Evolutionary conservation across 345 rosid genomes (phyloP), one percentile per base, ranked within the genome.

Genomic region (Camelina laxa): DNA sequence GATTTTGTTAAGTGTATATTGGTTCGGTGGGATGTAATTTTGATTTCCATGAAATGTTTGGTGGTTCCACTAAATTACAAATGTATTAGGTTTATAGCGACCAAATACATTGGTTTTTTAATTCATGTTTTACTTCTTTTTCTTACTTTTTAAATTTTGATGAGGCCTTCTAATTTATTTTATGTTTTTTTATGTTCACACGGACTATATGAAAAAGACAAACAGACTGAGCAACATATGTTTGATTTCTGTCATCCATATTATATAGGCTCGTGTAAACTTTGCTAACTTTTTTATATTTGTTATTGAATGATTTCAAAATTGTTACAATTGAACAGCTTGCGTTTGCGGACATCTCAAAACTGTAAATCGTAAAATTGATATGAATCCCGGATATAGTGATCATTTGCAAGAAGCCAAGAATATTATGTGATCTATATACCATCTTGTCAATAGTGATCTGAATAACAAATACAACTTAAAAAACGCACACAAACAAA

Each of bases 41-140:
- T 27, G 4, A 41, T 15, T 14, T 44, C 20, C 21, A 50, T 67
- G 59, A 36, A 21, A 36, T 4, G 19, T 70, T 45, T 30, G 56
- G 65, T 57, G 55, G 20, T 45, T 70, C 16, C 65, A 58, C 74
- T 11, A 69, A 13, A 57, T 33, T 5, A 57, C 74, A 69, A 67
- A 30, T 42, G 44, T 44, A 30, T 69, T 57, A 69, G 65, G 65
- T 69, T 69, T 30, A 22, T 22, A 4, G 27, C 14, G 14, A 39
- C 42, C 42, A 39, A 11, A 39, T 39, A 39, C 42, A 39, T 10
- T 4, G 30, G 5, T 4, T 39, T 39, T 39, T 39, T 4, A 36
- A 41, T 42, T 42, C 48, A 44, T 44, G 15, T 41, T 39, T 13
- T 39, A 3, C 3, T 0, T 38, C 4, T 39, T 39, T 1, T 39